Conservation (phyloP, 768 basidiomycete genomes). For the Butyriboletus loyo region DNA sequence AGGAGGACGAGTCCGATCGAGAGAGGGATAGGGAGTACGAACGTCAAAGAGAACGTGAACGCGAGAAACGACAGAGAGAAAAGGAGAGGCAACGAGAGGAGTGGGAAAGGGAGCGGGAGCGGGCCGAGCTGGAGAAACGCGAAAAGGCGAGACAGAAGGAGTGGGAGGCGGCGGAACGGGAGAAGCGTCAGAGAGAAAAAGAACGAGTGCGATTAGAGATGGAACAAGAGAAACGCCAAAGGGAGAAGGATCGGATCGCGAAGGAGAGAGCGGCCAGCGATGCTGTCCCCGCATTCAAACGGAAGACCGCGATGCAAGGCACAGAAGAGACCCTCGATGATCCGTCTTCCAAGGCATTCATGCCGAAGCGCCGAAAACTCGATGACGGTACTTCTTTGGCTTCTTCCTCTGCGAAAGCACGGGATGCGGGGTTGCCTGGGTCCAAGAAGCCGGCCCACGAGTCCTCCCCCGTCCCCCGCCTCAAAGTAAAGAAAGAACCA, state of each 20-base stretch:
- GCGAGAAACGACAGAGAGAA: conserved; percentile 19
- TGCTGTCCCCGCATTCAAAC: conserved; percentile 32
- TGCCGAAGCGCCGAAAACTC: conserved; percentile 43
- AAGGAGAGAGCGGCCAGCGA: conserved; percentile 19
- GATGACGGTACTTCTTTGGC: conserved; percentile 31
- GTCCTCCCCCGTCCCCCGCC: conserved; percentile 16
- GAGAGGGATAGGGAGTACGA: conserved; percentile 24
- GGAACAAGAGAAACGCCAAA: conserved; percentile 20
- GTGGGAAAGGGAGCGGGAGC: conserved; percentile 18
- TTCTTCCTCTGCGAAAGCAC: conserved; percentile 13
- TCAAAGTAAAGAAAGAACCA: conserved; percentile 39
- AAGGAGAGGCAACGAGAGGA: conserved; percentile 25
- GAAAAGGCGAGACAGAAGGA: conserved; percentile 20
- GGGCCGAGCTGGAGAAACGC: conserved; percentile 18
- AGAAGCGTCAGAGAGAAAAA: conserved; percentile 26
- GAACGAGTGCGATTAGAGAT: conserved; percentile 22
- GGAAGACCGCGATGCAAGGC: conserved; percentile 37
- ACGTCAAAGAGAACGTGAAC: conserved; percentile 27
- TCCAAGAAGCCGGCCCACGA: conserved; percentile 39
- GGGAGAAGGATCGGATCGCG: conserved; percentile 22
- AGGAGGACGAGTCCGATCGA: conserved; percentile 28
- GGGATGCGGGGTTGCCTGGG: conserved; percentile 23
- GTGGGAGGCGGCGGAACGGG: conserved; percentile 22
- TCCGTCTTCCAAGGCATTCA: conserved; percentile 7
- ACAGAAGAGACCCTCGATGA: conserved; percentile 30